Conservation (phyloP, 805 yeast genomes). For the Pichia cephalocereana region DNA sequence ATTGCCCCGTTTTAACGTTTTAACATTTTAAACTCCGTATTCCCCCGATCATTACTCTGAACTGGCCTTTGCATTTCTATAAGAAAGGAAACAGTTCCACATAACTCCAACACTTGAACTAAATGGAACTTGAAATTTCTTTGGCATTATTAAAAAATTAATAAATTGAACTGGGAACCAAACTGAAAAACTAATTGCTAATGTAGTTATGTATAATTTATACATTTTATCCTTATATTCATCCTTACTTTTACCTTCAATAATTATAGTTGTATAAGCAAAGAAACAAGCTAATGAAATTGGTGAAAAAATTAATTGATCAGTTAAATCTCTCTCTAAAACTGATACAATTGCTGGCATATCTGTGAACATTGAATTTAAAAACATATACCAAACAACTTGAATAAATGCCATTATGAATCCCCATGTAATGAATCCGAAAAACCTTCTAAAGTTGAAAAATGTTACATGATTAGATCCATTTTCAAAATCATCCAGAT, state of each 20-base stretch:
- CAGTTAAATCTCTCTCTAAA: constrained; percentile 78
- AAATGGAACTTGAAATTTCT: constrained; percentile 79
- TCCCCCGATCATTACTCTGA: neutral
- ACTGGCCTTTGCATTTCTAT: constrained; percentile 46
- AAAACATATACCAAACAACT: constrained; percentile 79
- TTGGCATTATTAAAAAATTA: constrained; percentile 63
- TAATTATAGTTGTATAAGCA: constrained; percentile 70
- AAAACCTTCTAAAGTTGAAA: constrained; percentile 62
- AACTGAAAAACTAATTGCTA: constrained; percentile 59
- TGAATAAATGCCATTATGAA: constrained; percentile 73
- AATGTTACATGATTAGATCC: neutral
- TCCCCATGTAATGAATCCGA: constrained; percentile 85
- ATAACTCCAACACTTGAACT: constrained; percentile 77
- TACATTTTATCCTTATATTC: constrained; percentile 58
- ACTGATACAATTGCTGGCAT: constrained; percentile 82
- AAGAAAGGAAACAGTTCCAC: constrained; percentile 90
- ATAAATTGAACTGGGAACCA: constrained; percentile 80
- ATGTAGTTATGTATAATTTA: constrained; percentile 57
- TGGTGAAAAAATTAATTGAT: constrained; percentile 87
- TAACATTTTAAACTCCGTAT: too few species aligned
- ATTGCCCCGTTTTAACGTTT: too few species aligned
- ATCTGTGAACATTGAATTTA: constrained; percentile 67
- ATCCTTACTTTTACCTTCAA: constrained; percentile 63
- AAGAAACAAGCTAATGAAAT: constrained; percentile 72
- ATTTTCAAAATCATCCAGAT: neutral